phyloP scores from a whole-genome alignment of 2,329 filamentous ascomycete species.

The Pseudopyricularia cyperi region DNA sequence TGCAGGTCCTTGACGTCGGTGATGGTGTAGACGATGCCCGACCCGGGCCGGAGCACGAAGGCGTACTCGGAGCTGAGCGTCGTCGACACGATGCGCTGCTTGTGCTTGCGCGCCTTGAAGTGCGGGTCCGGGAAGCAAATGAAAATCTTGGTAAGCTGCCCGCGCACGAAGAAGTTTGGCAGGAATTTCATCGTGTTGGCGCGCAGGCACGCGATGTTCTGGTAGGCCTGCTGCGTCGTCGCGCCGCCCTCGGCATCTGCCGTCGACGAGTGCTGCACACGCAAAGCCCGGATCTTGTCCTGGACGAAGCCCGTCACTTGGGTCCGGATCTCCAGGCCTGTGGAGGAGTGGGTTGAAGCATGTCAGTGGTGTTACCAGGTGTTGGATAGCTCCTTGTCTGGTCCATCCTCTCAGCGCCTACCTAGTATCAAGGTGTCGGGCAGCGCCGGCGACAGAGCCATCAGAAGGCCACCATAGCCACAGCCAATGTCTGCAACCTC shows the following conservation, averaged over 20 bases:
- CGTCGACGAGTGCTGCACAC: slow-evolving; percentile 48
- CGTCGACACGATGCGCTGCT: slow-evolving; percentile 82
- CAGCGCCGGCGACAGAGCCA: slow-evolving; percentile 70
- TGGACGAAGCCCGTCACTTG: slow-evolving; percentile 86
- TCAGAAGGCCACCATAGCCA: slow-evolving; percentile 82
- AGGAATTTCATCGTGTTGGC: slow-evolving; percentile 99
- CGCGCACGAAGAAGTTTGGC: slow-evolving; percentile 85
- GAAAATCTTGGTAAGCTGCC: slow-evolving; percentile 81
- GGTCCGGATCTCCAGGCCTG: slow-evolving; percentile 82
- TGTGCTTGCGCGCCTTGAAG: slow-evolving; percentile 96
- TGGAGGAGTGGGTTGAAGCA: not conserved
- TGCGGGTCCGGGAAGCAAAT: slow-evolving; percentile 98
- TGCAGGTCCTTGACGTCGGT: slow-evolving; percentile 94
- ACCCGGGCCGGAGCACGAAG: slow-evolving; percentile 64
- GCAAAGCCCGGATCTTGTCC: slow-evolving; percentile 72
- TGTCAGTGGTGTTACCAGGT: not conserved
- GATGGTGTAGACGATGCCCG: slow-evolving; percentile 82
- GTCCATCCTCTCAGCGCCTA: slow-evolving; percentile 22
- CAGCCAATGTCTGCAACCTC: slow-evolving; percentile 96
- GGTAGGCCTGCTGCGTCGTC: slow-evolving; percentile 40
- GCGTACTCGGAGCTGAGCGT: slow-evolving; percentile 90
- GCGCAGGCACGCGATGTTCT: slow-evolving; percentile 80
- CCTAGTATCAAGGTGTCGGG: slow-evolving; percentile 76
- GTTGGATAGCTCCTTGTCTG: not conserved
- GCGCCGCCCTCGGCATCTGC: not conserved